phyloP scores from a whole-genome alignment of 208 protist genomes.

The Trypanosomatidae sp. region DNA sequence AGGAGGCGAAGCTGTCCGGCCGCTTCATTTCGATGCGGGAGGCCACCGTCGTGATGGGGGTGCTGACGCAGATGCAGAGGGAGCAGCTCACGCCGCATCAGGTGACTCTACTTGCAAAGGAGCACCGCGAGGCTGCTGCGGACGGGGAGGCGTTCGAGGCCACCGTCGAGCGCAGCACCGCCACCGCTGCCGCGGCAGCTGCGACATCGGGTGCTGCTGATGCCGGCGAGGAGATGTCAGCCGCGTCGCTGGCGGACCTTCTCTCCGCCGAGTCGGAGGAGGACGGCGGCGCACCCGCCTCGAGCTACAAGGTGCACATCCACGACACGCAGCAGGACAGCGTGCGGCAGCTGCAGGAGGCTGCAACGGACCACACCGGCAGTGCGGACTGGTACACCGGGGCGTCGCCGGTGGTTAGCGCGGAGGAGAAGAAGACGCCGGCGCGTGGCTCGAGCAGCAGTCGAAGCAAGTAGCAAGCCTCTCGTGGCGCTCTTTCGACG shows the following conservation, averaged over 20 bases:
- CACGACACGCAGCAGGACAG: slow-evolving; percentile 48
- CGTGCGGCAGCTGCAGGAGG: slow-evolving; percentile 51
- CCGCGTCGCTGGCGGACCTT: slow-evolving; percentile 65
- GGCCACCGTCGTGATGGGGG: slow-evolving; percentile 82
- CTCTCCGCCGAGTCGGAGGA: slow-evolving; percentile 45
- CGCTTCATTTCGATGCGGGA: slow-evolving; percentile 91
- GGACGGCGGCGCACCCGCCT: slow-evolving; percentile 2
- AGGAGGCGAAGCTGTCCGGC: slow-evolving; percentile 89
- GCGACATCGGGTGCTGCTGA: slow-evolving; percentile 15
- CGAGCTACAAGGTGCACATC: slow-evolving; percentile 48
- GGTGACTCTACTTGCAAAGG: no score
- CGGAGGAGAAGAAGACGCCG: no score
- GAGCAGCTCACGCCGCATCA: slow-evolving; percentile 90
- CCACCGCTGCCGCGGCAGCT: background rate
- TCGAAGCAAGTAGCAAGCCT: no score
- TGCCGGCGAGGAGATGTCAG: slow-evolving; percentile 34
- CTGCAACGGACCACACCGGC: slow-evolving; percentile 59
- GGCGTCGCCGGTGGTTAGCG: slow-evolving; percentile 25
- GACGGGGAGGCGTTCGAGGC: slow-evolving; percentile 39
- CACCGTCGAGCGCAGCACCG: slow-evolving; percentile 29
- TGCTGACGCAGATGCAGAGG: slow-evolving; percentile 78
- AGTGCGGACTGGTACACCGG: slow-evolving; percentile 68
- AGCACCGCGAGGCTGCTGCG: slow-evolving; percentile 45
- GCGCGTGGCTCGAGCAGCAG: no score
- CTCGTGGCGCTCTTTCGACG: no score